phyloP scores from a whole-genome alignment of 208 protist genomes.

The Leishmania major region DNA sequence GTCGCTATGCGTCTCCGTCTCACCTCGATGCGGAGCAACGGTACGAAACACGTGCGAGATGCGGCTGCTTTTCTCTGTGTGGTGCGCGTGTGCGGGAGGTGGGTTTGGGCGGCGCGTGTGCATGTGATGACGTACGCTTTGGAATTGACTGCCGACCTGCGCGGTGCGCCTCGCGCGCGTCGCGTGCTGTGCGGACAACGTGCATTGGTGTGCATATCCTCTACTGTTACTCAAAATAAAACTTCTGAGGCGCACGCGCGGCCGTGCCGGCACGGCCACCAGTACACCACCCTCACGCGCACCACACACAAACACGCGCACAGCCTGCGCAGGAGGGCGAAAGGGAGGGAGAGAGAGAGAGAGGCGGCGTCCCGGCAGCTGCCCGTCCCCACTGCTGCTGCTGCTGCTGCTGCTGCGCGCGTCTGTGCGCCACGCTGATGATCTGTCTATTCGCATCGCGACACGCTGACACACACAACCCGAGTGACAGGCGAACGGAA shows the following conservation, averaged over 20 bases:
- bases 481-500: conserved; percentile 65
- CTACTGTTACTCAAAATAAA: conserved; percentile 24
- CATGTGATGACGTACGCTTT: conserved; percentile 40
- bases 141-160: conserved; percentile 25
- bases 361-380: neutral
- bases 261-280: neutral
- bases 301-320: neutral
- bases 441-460: conserved; percentile 35
- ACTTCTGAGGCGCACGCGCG: conserved; percentile 14
- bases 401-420: conserved; percentile 4
- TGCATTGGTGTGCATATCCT: conserved; percentile 33
- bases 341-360: neutral
- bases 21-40: conserved; percentile 24
- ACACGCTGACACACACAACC: conserved; percentile 42
- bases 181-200: conserved; percentile 26
- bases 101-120: conserved; percentile 62
- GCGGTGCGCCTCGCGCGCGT: conserved; percentile 4
- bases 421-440: conserved; percentile 16
- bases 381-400: neutral
- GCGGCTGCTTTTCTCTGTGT: neutral
- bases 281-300: neutral
- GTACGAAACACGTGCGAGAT: conserved; percentile 38
- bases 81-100: conserved; percentile 29
- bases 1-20: conserved; percentile 25
- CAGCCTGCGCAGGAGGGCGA: neutral